A percentile compares a stretch with the other conserved stretches of the same genome.
These are phyloP conservation scores for Pythium brachiatum DNA, from an alignment of 352 stramenopile genomes.

Conservation along the genomic window DNA sequence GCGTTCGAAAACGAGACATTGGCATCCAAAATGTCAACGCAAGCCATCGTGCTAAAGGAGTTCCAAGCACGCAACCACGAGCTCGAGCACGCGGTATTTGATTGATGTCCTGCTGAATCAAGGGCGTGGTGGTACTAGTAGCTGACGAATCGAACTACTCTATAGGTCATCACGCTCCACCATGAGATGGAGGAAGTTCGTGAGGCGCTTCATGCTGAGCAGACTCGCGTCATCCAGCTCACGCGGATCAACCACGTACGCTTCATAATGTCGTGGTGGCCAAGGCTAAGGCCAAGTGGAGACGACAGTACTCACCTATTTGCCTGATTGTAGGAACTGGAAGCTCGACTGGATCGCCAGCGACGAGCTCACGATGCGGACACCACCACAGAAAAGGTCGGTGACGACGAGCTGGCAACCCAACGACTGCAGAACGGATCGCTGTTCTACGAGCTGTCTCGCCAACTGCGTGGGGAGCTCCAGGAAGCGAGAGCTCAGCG, in stretches of 20 bases:
- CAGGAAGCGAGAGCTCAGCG: conserved; percentile 6
- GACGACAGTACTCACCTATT: too few species aligned
- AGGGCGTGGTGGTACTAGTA: too few species aligned
- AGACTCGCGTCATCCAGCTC: conserved; percentile 34
- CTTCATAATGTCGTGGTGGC: not conserved
- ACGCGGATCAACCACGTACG: conserved; percentile 29
- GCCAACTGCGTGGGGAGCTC: conserved; percentile 25
- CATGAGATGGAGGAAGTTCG: conserved; percentile 38
- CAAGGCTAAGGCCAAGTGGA: not conserved
- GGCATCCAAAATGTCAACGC: conserved; percentile 14
- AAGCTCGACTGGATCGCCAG: conserved; percentile 24
- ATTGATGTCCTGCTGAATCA: too few species aligned
- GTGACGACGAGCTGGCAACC: conserved; percentile 11
- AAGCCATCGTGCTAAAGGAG: conserved; percentile 14
- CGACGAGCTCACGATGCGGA: conserved; percentile 2
- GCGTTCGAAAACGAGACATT: conserved; percentile 24
- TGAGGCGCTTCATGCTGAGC: conserved; percentile 33
- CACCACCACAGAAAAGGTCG: not conserved
- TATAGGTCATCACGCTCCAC: conserved; percentile 28
- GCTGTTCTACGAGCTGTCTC: conserved; percentile 47
- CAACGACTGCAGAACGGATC: conserved; percentile 31
- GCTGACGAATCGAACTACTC: not conserved
- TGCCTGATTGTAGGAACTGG: conserved; percentile 30
- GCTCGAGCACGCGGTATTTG: conserved; percentile 29
- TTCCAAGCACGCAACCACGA: conserved; percentile 12